Conservation (phyloP, 441 rosid species). For the Biscutella laevigata region DNA sequence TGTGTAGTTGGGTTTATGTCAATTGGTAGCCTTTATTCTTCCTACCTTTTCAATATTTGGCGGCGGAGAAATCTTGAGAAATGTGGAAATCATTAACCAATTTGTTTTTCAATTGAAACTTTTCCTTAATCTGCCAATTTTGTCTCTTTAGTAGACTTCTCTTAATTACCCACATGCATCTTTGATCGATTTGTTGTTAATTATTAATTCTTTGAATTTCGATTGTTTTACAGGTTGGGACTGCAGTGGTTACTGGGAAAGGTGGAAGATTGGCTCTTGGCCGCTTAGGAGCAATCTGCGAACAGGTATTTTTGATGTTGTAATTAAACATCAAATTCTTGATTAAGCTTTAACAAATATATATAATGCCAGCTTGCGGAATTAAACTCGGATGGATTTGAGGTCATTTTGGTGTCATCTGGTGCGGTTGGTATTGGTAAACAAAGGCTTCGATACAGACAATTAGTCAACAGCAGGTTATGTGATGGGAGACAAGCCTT, state of each 20-base stretch:
- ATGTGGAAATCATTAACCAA: too few species aligned
- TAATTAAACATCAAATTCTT: too few species aligned
- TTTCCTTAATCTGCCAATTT: slow-evolving; percentile 6
- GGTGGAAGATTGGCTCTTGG: slow-evolving; percentile 97
- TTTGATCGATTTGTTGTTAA: slow-evolving; percentile 6
- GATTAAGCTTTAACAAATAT: too few species aligned
- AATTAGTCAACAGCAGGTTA: slow-evolving; percentile 92
- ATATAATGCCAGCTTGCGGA: slow-evolving; percentile 64
- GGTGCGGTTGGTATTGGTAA: slow-evolving; percentile 98
- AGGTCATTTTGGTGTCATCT: slow-evolving; percentile 83
- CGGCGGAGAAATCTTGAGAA: too few species aligned
- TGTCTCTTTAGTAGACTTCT: not conserved
- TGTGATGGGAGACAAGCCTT: too few species aligned
- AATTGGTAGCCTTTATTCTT: too few species aligned
- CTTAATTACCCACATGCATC: not conserved
- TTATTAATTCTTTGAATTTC: slow-evolving; percentile 4
- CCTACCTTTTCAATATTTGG: too few species aligned
- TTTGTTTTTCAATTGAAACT: too few species aligned
- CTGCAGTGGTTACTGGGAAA: slow-evolving; percentile 86
- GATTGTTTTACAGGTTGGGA: slow-evolving; percentile 65
- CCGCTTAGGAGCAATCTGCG: slow-evolving; percentile 84
- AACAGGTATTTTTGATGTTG: slow-evolving; percentile 69
- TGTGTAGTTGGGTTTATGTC: too few species aligned
- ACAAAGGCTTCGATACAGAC: slow-evolving; percentile 87
- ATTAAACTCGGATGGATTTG: slow-evolving; percentile 67